Evolutionary conservation across 2,329 filamentous ascomycete genomes (phyloP), one percentile per base, ranked within the genome.

Genomic region (Pestalotiopsis sp.): DNA sequence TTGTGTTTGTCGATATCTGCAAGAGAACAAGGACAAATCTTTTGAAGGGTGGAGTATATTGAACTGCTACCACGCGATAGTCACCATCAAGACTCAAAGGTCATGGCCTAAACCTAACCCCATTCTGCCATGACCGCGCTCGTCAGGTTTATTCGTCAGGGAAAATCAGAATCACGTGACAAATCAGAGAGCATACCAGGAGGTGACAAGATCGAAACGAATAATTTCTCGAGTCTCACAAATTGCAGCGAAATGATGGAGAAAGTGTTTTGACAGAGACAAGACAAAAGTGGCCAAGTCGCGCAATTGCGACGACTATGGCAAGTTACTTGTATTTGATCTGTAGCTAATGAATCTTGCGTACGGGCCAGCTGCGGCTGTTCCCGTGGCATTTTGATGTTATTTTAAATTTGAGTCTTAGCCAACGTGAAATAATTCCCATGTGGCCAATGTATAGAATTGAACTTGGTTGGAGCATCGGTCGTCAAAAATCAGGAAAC

Each of bases 241-340:
- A n/a, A 9, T 9, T 31, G 57, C 20, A 27, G 5, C 25, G 23
- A 5, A 13, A 59, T 4, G 39, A 39, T 38, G 17, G 27, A 61
- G n/a, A 2, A 4, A 4, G 13, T 27, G 3, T 17, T 56, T 23
- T 23, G 49, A 27, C 45, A 45, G 41, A 57, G 25, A 57, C 62
- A 52, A 38, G 23, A 61, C 59, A 57, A 13, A 56, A 62, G 13
- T 45, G 23, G 23, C 49, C 56, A 62, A n/a, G 17, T 57, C 45
- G 13, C 41, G 25, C 25, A 57, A 14, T 39, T n/a, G 36, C 31
- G n/a, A 61, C 25, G 45, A 52, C 45, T 4, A n/a, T 52, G 27
- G 59, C 31, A 61, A 23, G 27, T 27, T 27, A 41, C 20, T 66
- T 58, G 63, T 66, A 66, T 66, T 66, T 66, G 39, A 36, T 49